These are phyloP conservation scores for Penicillium riverlandense DNA, from an alignment of 495 filamentous ascomycete genomes.

Conservation along the genomic window DNA sequence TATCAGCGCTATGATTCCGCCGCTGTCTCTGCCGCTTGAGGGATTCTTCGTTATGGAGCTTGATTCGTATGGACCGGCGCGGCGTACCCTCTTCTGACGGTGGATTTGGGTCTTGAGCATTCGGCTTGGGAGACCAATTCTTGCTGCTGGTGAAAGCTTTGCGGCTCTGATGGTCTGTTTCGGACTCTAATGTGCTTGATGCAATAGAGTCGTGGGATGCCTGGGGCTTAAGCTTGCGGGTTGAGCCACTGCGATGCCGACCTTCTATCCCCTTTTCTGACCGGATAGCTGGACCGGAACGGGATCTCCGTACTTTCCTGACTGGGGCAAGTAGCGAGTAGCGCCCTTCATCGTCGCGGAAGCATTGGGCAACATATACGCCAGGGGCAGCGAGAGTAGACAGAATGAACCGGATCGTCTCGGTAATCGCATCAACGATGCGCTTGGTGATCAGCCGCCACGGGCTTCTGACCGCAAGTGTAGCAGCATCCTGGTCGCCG, in stretches of 20 bases:
- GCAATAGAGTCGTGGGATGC: constrained; percentile 31
- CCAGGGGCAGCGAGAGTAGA: constrained; percentile 72
- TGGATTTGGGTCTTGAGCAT: constrained; percentile 31
- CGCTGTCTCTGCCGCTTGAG: constrained; percentile 47
- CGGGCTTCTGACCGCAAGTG: constrained; percentile 49
- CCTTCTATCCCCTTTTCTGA: constrained; percentile 22
- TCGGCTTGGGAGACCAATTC: constrained; percentile 43
- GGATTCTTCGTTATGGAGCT: constrained; percentile 75
- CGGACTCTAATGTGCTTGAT: constrained; percentile 44
- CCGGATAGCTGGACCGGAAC: constrained; percentile 14
- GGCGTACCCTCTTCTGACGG: constrained; percentile 55
- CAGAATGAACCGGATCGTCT: constrained; percentile 66
- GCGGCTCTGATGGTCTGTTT: constrained; percentile 27
- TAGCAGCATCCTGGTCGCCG: constrained; percentile 37
- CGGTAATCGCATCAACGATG: constrained; percentile 50
- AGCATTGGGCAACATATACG: constrained; percentile 69
- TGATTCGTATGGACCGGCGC: constrained; percentile 82
- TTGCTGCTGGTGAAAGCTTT: constrained; percentile 20
- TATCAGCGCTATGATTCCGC: constrained; percentile 28
- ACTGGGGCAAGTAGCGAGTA: constrained; percentile 66
- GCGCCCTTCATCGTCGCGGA: constrained; percentile 71
- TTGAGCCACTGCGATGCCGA: constrained; percentile 26
- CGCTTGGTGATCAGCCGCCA: constrained; percentile 34
- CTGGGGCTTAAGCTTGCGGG: constrained; percentile 30
- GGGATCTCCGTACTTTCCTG: constrained; percentile 46